These are phyloP conservation scores for Exsudoporus frostii DNA, from an alignment of 768 basidiomycete species.

Conservation along the genomic window DNA sequence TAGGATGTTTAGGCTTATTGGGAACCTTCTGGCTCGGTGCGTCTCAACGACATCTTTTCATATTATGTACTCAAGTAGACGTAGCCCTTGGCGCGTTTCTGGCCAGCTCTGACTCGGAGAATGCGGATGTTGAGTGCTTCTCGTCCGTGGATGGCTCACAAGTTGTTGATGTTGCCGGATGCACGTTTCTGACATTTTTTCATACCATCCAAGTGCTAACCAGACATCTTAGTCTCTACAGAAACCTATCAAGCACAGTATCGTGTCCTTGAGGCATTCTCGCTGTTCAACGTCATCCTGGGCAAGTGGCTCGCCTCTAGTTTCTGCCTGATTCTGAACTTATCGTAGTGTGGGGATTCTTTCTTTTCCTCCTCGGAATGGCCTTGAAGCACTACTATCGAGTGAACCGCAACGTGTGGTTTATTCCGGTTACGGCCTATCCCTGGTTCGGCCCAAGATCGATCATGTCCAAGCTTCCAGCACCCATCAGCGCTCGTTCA, in stretches of 20 bases:
- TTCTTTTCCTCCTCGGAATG: constrained; percentile 44
- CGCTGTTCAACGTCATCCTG: constrained; percentile 71
- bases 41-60: constrained; percentile 22
- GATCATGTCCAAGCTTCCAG: constrained; percentile 38
- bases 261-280: constrained; percentile 75
- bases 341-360: constrained; percentile 46
- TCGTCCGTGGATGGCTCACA: constrained; percentile 49
- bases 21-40: constrained; percentile 79
- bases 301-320: constrained; percentile 39
- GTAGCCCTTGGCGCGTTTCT: constrained; percentile 73
- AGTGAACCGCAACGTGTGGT: constrained; percentile 58
- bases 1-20: constrained; percentile 65
- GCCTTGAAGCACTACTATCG: constrained; percentile 41
- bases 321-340: constrained; percentile 5
- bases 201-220: background rate
- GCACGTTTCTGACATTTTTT: constrained; percentile 41
- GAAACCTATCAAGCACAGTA: constrained; percentile 90
- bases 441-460: constrained; percentile 61
- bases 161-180: constrained; percentile 59
- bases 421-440: constrained; percentile 63
- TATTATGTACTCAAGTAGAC: constrained; percentile 10
- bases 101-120: constrained; percentile 70
- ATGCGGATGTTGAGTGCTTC: constrained; percentile 82
- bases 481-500: constrained; percentile 39
- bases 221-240: constrained; percentile 57